Base-by-base conservation (phyloP, 1,284 basidiomycete genomes). In the Taiwanofungus camphoratus region DNA sequence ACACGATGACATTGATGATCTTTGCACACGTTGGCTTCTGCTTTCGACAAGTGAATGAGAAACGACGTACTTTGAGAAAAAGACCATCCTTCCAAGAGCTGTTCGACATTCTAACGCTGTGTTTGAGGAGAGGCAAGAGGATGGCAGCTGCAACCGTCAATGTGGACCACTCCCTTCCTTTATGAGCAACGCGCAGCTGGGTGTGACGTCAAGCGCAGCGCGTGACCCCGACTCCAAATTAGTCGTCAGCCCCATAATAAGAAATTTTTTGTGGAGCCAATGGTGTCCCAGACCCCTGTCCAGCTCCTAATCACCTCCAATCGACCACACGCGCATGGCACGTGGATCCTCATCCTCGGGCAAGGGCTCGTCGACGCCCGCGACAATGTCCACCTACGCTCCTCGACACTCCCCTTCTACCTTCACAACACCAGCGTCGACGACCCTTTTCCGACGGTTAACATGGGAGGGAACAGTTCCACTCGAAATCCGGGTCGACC, bases 381-480 rank as follows among this genome's bases (percentile, higher is more conserved):
- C 45, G 41, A 51, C 57, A 39, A 84, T 83, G 80, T 76, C 80
- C 42, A 70, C 73, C 40, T 82, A 78, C 49, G 71, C 75, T 42
- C 72, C 77, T 55, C 74, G 74, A 51, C 68, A 72, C 40, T 63
- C 67, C n/a, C 73, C 76, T 42, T 70, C 75, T 24, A 64, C 73
- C 16, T 71, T 73, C 56, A 72, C 76, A 44, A 71, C 72, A 20
- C 76, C 66, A 52, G 76, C 67, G 51, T 75, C 65, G 60, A 87
- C 85, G 1, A 80, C 85, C 2, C 73, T 89, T 37, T 90, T 91
- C 58, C 76, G 89, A 35, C 71, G 87, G 34, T 74, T 92, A 31
- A 80, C 82, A 51, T 91, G 87, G 84, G 86, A 89, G 59, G 89
- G 88, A 6, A 87, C 85, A 0, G 83, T 92, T 15, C 87, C 90